Evolutionary conservation across 495 filamentous ascomycete genomes (phyloP).

Genomic region (Parathielavia appendiculata): DNA sequence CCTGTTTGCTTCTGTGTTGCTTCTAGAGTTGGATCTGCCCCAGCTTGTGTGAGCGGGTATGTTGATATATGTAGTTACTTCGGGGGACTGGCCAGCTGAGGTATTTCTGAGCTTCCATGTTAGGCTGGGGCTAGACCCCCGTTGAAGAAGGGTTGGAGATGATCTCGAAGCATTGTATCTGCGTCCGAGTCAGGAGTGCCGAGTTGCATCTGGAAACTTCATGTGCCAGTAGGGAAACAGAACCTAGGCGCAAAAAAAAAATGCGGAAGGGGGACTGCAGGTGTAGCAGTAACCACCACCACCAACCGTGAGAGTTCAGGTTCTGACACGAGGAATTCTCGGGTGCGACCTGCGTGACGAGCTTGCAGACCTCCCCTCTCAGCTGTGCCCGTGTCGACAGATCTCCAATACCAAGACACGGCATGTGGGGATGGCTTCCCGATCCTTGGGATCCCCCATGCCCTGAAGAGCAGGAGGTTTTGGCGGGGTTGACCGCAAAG

Average conservation of each 20-base stretch:
- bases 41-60: conserved; percentile 5
- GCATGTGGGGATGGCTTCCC: conserved; percentile 16
- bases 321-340: conserved; percentile 10
- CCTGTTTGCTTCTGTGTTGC: not conserved
- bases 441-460: conserved; percentile 6
- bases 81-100: conserved; percentile 19
- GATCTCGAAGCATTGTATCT: no score
- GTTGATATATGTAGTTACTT: not conserved
- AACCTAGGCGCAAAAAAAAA: no score
- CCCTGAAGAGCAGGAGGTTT: not conserved
- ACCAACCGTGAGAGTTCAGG: not conserved
- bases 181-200: not conserved
- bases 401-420: conserved; percentile 15
- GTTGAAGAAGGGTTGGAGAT: not conserved
- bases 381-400: conserved; percentile 1
- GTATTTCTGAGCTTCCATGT: conserved; percentile 11
- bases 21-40: not conserved
- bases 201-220: not conserved
- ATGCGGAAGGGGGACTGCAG: no score
- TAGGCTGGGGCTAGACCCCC: not conserved
- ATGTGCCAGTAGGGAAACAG: no score
- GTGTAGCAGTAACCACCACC: no score
- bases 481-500: conserved; percentile 13
- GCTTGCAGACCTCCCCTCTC: not conserved
- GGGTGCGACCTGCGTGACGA: conserved; percentile 5